Conservation (phyloP, 768 basidiomycete genomes). For the Kwoniella shandongensis region DNA sequence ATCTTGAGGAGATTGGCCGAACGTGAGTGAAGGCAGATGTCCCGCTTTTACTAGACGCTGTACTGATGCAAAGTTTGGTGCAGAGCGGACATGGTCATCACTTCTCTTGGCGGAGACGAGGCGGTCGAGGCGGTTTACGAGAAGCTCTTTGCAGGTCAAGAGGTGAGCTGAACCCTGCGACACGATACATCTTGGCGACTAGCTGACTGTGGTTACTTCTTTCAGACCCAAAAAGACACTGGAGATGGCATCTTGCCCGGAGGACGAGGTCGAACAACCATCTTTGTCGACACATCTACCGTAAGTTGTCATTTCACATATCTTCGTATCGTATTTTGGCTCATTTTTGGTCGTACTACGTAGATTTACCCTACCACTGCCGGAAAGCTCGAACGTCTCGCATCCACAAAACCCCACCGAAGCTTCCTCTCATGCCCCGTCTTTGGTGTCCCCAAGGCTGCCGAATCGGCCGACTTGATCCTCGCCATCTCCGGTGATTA, state of each 20-base stretch:
- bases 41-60: background rate
- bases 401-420: slow-evolving; percentile 63
- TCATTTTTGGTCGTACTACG: slow-evolving; percentile 3
- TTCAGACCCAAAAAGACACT: slow-evolving; percentile 34
- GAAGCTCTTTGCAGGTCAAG: slow-evolving; percentile 63
- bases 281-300: slow-evolving; percentile 83
- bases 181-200: background rate
- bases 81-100: slow-evolving; percentile 73
- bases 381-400: slow-evolving; percentile 62
- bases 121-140: slow-evolving; percentile 67
- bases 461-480: slow-evolving; percentile 66
- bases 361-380: slow-evolving; percentile 52
- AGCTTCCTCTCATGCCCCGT: slow-evolving; percentile 75
- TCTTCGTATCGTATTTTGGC: too few species aligned
- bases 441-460: slow-evolving; percentile 66
- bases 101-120: slow-evolving; percentile 70
- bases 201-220: background rate
- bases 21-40: slow-evolving; percentile 54
- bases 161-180: slow-evolving; percentile 54
- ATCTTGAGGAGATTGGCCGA: slow-evolving; percentile 62
- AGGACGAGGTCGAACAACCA: slow-evolving; percentile 59
- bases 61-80: background rate
- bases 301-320: slow-evolving; percentile 55
- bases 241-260: slow-evolving; percentile 52
- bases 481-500: slow-evolving; percentile 77